These are phyloP conservation scores for Xylariales sp. DNA, from an alignment of 2,329 filamentous ascomycete genomes.

Conservation along the genomic window DNA sequence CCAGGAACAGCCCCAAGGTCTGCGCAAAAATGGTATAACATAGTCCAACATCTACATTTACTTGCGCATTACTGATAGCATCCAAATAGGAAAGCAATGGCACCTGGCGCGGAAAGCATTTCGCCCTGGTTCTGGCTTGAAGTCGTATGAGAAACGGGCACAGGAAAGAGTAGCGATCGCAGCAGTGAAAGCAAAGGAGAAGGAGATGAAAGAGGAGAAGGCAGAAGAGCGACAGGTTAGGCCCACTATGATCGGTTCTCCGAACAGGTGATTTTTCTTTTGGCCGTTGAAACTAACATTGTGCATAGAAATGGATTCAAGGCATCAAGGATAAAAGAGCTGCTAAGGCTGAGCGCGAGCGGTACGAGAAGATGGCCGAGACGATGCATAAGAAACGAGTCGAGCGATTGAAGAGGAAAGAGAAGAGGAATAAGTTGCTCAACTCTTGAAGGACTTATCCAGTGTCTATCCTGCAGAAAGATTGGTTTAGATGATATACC, in stretches of 20 bases:
- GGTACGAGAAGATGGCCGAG: conserved; percentile 90
- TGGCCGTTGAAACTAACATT: conserved; percentile 2
- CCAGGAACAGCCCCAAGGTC: conserved; percentile 47
- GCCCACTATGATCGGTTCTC: background rate
- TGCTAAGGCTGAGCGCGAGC: conserved; percentile 87
- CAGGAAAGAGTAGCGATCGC: conserved; percentile 65
- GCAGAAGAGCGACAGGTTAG: conserved; percentile 77
- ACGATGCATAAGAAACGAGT: conserved; percentile 98
- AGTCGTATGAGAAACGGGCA: conserved; percentile 72
- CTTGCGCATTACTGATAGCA: background rate
- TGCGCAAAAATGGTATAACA: conserved; percentile 76
- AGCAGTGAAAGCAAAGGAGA: conserved; percentile 87
- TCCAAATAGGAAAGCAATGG: conserved; percentile 82
- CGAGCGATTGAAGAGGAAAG: conserved; percentile 86
- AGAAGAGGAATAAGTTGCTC: conserved; percentile 89
- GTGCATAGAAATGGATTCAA: conserved; percentile 64
- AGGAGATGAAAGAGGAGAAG: conserved; percentile 94
- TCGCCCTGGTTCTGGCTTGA: conserved; percentile 73
- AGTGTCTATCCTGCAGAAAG: background rate
- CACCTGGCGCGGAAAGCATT: conserved; percentile 79
- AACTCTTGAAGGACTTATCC: conserved; percentile 48
- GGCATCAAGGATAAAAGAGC: conserved; percentile 79
- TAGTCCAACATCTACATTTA: background rate
- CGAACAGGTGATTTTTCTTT: no score
- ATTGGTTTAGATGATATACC: no score